Evolutionary conservation across 2,329 filamentous ascomycete species (phyloP), one percentile per base, ranked within the genome.

Genomic region (Biscogniauxia mediterranea): DNA sequence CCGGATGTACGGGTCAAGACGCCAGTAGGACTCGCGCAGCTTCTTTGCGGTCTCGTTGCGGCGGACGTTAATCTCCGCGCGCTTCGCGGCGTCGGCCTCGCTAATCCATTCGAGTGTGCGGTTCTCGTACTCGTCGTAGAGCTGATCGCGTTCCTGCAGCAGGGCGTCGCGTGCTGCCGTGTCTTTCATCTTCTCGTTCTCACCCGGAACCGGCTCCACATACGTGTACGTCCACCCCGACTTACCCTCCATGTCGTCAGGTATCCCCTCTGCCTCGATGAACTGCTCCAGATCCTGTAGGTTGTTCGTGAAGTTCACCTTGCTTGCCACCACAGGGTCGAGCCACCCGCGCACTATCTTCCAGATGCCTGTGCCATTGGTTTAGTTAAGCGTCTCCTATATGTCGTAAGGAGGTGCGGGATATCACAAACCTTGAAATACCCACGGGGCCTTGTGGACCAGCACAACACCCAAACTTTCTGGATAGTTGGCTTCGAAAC

Each of bases 401-500:
- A 23, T 23, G 2, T n/a, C 38, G n/a, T 32, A 50, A 20, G 21
- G 61, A n/a, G 17, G 21, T 28, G 76, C 80, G 23, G 73, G 71
- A 38, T 19, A 32, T 28, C 21, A 76, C 81, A 59, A 76, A 89
- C 91, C 89, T 81, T 96, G 93, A 79, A 99, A 99, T 53, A 99
- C 81, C 95, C 95, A 99, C 3, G 95, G 95, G 0, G 95, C 89
- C 76, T 97, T 97, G 81, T 99, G 95, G 46, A 99, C 92, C 53
- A 98, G 84, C 2, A 98, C 92, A 1, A 90, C 85, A 26, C 94
- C 95, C 1, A 99, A 83, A 54, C 88, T 94, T 76, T 99, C 95
- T 0, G 95, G 95, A 70, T 98, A 99, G 75, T 99, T 98, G 62
- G 95, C 95, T 79, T 99, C 95, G 73, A 99, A 99, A 76, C 93